Conservation (phyloP, 1,139 yeast species). For the Meyerozyma carpophila region DNA sequence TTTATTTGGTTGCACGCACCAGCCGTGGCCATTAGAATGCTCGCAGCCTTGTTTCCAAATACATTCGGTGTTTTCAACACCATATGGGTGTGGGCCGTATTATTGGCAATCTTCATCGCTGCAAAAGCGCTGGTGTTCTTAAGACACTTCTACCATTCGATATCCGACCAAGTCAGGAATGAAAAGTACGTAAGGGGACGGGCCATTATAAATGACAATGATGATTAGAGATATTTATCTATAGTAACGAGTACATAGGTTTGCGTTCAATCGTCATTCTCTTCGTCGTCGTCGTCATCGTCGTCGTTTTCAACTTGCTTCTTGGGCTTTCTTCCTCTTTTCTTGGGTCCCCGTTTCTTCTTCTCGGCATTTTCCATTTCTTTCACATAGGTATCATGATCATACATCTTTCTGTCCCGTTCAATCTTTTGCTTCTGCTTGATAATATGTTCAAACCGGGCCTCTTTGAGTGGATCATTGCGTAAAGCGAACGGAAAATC, state of each 20-base stretch:
- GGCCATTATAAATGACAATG: slow-evolving; percentile 43
- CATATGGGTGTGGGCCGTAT: background rate
- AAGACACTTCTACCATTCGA: slow-evolving; percentile 11
- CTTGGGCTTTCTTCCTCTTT: background rate
- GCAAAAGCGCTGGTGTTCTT: slow-evolving; percentile 9
- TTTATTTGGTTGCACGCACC: slow-evolving; percentile 13
- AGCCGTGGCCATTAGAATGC: slow-evolving; percentile 5
- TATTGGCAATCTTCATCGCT: slow-evolving; percentile 12
- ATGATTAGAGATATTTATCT: background rate
- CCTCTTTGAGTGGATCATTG: slow-evolving; percentile 76
- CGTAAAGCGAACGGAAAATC: slow-evolving; percentile 84
- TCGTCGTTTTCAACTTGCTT: slow-evolving; percentile 3
- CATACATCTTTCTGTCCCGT: slow-evolving; percentile 79
- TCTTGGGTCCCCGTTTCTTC: slow-evolving; percentile 1
- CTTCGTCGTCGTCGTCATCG: slow-evolving; percentile 6
- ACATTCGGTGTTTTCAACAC: background rate
- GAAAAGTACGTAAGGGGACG: slow-evolving; percentile 60
- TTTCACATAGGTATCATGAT: slow-evolving; percentile 32
- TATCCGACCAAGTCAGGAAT: slow-evolving; percentile 49
- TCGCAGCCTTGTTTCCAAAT: slow-evolving; percentile 1
- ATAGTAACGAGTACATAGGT: background rate
- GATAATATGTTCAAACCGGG: slow-evolving; percentile 77
- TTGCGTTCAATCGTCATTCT: slow-evolving; percentile 8
- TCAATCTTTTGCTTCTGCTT: slow-evolving; percentile 69
- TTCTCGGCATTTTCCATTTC: slow-evolving; percentile 1